Conservation (phyloP, 352 stramenopile species). For the Ophiocytium majus region DNA sequence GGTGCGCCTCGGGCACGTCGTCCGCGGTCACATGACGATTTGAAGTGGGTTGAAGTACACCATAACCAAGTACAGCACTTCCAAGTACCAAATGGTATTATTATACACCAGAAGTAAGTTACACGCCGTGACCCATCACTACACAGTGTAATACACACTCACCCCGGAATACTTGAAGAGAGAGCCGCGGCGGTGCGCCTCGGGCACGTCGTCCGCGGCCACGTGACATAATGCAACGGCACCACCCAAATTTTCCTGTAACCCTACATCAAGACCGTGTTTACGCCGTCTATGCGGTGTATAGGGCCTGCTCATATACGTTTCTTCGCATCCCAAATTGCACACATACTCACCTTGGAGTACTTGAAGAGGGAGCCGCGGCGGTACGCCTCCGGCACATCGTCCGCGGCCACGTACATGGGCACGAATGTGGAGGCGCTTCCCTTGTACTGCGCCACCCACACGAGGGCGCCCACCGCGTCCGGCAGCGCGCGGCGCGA, state of each 20-base stretch:
- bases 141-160: constrained; percentile 67
- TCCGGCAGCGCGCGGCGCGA: constrained; percentile 36
- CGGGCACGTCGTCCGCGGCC: constrained; percentile 55
- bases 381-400: constrained; percentile 29
- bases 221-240: no score
- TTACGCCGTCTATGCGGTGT: no score
- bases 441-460: constrained; percentile 82
- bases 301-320: no score
- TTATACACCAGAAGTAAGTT: no score
- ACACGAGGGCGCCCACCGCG: constrained; percentile 56
- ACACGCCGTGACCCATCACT: no score
- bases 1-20: constrained; percentile 29
- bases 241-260: no score
- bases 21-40: constrained; percentile 67
- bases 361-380: constrained; percentile 38
- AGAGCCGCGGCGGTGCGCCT: constrained; percentile 20
- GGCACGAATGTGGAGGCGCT: constrained; percentile 79
- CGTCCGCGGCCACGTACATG: constrained; percentile 70
- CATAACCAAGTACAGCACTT: no score
- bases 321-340: no score
- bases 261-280: no score
- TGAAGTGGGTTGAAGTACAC: no score
- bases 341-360: constrained; percentile 61
- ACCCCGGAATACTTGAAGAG: constrained; percentile 32
- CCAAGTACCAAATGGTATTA: neutral